These are phyloP conservation scores for Cadophora sp. DNA, from an alignment of 2,329 filamentous ascomycete genomes.

Conservation along the genomic window DNA sequence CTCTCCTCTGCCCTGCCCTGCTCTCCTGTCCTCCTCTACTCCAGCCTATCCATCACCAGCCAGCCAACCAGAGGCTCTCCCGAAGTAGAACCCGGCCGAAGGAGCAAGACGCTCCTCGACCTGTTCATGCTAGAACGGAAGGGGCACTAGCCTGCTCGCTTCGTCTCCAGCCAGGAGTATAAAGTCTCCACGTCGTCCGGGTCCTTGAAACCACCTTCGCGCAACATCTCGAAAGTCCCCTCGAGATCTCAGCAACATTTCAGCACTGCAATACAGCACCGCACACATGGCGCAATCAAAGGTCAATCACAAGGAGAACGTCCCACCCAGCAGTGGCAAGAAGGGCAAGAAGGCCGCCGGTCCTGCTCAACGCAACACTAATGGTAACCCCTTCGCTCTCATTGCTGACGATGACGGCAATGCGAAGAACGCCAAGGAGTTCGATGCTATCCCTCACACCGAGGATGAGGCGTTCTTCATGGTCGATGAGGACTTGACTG, in stretches of 20 bases:
- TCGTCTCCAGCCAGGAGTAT: neutral
- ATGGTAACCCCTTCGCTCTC: conserved; percentile 4
- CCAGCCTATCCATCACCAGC: neutral
- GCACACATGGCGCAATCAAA: neutral
- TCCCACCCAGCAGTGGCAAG: neutral
- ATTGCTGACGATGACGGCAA: conserved; percentile 19
- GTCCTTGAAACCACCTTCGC: neutral
- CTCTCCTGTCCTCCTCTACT: neutral
- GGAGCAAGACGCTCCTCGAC: neutral
- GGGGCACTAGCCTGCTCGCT: neutral
- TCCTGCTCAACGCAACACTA: neutral
- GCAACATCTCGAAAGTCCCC: neutral
- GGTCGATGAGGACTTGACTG: conserved; percentile 3
- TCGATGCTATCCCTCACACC: neutral
- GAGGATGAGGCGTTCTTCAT: conserved; percentile 24
- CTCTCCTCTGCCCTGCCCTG: neutral
- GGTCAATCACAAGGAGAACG: neutral
- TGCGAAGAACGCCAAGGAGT: conserved; percentile 20
- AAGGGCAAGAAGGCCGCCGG: neutral
- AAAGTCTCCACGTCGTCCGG: neutral
- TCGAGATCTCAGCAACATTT: neutral
- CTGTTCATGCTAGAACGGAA: neutral
- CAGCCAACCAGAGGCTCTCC: neutral
- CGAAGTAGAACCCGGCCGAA: neutral
- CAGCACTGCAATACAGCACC: neutral